A percentile compares a stretch with the other conserved stretches of the same genome.
phyloP scores from a whole-genome alignment of 495 filamentous ascomycete genomes.

The Sphaerosporella brunnea region DNA sequence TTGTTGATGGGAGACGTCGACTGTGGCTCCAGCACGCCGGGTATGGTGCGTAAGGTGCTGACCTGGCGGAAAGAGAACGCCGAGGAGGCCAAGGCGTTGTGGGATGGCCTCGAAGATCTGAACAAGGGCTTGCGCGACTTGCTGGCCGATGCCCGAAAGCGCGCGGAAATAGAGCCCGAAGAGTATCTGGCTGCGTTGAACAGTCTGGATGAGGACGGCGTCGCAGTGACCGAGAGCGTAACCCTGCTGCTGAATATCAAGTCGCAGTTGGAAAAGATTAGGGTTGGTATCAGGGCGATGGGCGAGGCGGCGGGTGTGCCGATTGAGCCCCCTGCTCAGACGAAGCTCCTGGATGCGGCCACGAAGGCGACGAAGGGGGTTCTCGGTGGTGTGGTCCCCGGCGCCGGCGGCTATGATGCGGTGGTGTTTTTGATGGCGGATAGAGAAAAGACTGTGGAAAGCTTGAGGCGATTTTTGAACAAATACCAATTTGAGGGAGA shows the following conservation, averaged over 20 bases:
- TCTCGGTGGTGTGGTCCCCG: constrained; percentile 79
- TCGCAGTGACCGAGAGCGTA: constrained; percentile 26
- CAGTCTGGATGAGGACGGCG: constrained; percentile 7
- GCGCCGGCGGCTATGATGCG: constrained; percentile 88
- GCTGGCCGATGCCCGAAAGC: constrained; percentile 32
- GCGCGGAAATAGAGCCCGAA: constrained; percentile 23
- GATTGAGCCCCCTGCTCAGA: constrained; percentile 79
- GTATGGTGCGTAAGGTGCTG: constrained; percentile 85
- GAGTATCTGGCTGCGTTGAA: constrained; percentile 25
- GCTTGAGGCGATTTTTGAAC: constrained; percentile 43
- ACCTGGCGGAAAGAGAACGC: constrained; percentile 57
- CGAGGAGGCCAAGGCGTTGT: constrained; percentile 48
- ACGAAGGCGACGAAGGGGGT: constrained; percentile 52
- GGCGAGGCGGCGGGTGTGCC: constrained; percentile 56
- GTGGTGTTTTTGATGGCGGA: constrained; percentile 64
- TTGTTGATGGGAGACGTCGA: constrained; percentile 91
- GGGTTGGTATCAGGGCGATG: constrained; percentile 53
- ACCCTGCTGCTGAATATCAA: constrained; percentile 23
- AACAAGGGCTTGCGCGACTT: constrained; percentile 55
- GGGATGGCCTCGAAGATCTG: constrained; percentile 50
- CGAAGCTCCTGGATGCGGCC: constrained; percentile 59
- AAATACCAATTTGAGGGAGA: constrained; percentile 36
- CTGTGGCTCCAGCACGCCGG: constrained; percentile 79
- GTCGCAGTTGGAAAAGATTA: constrained; percentile 27
- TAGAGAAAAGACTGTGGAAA: constrained; percentile 40